Base-by-base conservation (phyloP, 2,329 filamentous ascomycete species). In the Myriosclerotinia curreyana region DNA sequence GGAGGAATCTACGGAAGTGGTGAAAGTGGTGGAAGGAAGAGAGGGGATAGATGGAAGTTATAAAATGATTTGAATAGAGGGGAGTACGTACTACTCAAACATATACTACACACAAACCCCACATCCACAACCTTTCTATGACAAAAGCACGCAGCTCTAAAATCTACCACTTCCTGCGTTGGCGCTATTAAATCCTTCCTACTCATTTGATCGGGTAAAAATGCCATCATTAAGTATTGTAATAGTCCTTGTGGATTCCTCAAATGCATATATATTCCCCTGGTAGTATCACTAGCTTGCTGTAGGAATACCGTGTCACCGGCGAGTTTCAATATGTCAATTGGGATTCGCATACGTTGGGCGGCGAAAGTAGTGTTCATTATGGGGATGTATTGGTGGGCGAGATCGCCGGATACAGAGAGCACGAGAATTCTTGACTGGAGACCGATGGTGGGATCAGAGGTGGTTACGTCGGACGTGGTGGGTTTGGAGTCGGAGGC, bases 311-410 rank as follows among this genome's bases (percentile, higher is more conserved):
- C 93, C 0, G 94, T 91, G 70, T 92, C 86, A 28, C 91, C 92
- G 50, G 89, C 86, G 15, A 99, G 82, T 69, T 96, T 90, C 66
- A 96, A 84, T 42, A 96, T 94, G 76, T 99, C 95, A 72, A 99
- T 92, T 31, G 93, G 91, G 68, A 99, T 92, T 71, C 86, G 86
- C 63, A 92, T 84, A 68, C 94, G 88, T 73, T 96, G 91, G 65
- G 94, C 95, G 2, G 95, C 95, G 77, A 99, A 99, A 66, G 98
- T 96, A 71, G 89, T 86, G 78, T 99, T 99, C 95, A 99, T 99
- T 70, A 96, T 95, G 0, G 94, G 90, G 64, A 99, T 99, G 79
- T 99, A 99, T 76, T 98, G 87, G 66, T 85, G 90, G 6, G 92
- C 87, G 0, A 96, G 85, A 71, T 94, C 90, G 50, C 83, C 92